Evolutionary conservation across 1,284 basidiomycete genomes (phyloP).

Genomic region (Polyporus tsugae): DNA sequence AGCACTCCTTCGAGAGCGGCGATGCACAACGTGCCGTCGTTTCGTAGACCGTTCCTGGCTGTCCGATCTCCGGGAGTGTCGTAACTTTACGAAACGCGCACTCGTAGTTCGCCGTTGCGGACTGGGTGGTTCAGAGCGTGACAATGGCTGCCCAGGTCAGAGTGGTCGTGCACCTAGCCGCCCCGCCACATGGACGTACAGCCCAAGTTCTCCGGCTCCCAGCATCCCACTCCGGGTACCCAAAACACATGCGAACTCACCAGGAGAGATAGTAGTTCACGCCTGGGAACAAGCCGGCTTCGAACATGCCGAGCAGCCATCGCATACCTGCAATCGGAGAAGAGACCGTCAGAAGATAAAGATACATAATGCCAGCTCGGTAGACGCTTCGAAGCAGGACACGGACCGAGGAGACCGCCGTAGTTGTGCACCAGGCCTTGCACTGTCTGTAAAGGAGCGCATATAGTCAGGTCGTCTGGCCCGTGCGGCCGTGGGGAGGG

Average conservation of each 20-base stretch:
- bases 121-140: background rate
- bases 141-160: background rate
- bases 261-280: slow-evolving; percentile 77
- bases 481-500: background rate
- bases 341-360: slow-evolving; percentile 7
- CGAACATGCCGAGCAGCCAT: slow-evolving; percentile 72
- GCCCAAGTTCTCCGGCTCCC: background rate
- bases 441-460: slow-evolving; percentile 53
- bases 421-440: slow-evolving; percentile 76
- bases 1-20: background rate
- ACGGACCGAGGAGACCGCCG: slow-evolving; percentile 64
- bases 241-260: slow-evolving; percentile 44
- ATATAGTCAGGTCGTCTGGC: background rate
- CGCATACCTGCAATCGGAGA: slow-evolving; percentile 55
- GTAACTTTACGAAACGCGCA: slow-evolving; percentile 1
- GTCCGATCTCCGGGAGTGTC: background rate
- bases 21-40: background rate
- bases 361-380: background rate
- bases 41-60: background rate
- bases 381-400: background rate
- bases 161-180: background rate
- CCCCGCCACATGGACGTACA: background rate
- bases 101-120: background rate
- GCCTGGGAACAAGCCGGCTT: slow-evolving; percentile 76
- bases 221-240: background rate